Percentiles rank a stretch among this genome's conserved stretches.
These are phyloP conservation scores for Mortierella sp. DNA, from an alignment of 371 early-diverging fungal genomes.

Conservation along the genomic window DNA sequence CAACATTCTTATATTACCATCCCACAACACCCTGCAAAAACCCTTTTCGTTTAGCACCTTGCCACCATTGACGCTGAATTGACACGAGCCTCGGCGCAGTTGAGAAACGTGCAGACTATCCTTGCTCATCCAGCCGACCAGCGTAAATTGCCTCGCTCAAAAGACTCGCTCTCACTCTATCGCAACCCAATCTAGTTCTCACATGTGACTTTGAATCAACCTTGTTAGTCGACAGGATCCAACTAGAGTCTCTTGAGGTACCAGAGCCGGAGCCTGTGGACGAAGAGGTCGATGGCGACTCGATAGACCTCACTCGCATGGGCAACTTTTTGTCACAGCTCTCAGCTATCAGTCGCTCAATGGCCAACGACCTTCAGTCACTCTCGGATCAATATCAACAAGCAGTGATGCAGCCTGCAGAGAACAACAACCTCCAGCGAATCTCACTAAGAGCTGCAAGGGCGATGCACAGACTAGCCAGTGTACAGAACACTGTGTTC, in stretches of 20 bases:
- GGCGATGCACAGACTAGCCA: constrained; percentile 49
- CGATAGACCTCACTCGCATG: constrained; percentile 32
- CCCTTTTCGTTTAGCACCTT: constrained; percentile 25
- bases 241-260: constrained; percentile 41
- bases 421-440: constrained; percentile 23
- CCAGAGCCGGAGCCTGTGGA: constrained; percentile 33
- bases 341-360: constrained; percentile 36
- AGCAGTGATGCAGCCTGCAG: constrained; percentile 13
- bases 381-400: constrained; percentile 34
- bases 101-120: constrained; percentile 45
- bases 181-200: background rate
- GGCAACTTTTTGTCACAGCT: constrained; percentile 32
- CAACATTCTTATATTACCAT: background rate
- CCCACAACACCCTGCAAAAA: background rate
- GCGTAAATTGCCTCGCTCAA: constrained; percentile 15
- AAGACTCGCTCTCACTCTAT: background rate
- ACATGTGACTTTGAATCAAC: background rate
- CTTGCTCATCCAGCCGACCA: constrained; percentile 44
- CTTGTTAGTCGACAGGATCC: constrained; percentile 26
- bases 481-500: constrained; percentile 52
- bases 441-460: constrained; percentile 43
- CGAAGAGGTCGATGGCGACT: constrained; percentile 37
- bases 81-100: constrained; percentile 39
- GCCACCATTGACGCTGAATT: constrained; percentile 48
- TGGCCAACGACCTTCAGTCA: constrained; percentile 38